Evolutionary conservation across 2,329 filamentous ascomycete species (phyloP).

Genomic region (Alternaria sp.): DNA sequence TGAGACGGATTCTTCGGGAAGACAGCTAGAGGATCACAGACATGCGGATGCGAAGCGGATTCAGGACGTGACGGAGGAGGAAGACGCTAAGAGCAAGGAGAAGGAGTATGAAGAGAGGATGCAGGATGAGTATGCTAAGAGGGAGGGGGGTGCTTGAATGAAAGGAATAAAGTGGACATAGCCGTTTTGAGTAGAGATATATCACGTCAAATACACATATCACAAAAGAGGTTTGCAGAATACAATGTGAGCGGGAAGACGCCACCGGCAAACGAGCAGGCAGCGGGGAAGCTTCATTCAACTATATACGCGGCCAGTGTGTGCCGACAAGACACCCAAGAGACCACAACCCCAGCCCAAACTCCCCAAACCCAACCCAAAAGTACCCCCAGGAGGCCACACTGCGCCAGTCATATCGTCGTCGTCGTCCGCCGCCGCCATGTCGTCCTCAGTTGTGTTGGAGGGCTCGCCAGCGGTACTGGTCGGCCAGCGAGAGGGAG

Average conservation of each 20-base stretch:
- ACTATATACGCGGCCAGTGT: background rate
- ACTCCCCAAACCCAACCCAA: background rate
- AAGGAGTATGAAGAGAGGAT: constrained; percentile 50
- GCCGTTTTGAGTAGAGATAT: background rate
- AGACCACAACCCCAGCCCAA: background rate
- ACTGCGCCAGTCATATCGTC: background rate
- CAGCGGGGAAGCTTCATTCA: background rate
- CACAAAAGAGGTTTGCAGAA: background rate
- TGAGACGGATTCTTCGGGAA: constrained; percentile 29
- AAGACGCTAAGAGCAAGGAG: constrained; percentile 42
- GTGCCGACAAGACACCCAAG: background rate
- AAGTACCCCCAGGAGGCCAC: background rate
- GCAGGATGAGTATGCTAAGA: constrained; percentile 54
- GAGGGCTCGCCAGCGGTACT: background rate
- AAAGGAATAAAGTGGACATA: background rate
- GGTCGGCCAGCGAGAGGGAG: background rate
- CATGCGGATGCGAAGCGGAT: constrained; percentile 23
- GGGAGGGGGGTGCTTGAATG: constrained; percentile 49
- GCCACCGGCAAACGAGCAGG: background rate
- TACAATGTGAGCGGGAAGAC: background rate
- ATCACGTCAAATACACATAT: background rate
- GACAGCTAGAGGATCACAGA: constrained; percentile 18
- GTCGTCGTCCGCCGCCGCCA: background rate
- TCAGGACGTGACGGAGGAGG: constrained; percentile 42
- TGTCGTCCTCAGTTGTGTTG: background rate